Base-by-base conservation (phyloP, 495 filamentous ascomycete species). In the Penicillium pulvis region DNA sequence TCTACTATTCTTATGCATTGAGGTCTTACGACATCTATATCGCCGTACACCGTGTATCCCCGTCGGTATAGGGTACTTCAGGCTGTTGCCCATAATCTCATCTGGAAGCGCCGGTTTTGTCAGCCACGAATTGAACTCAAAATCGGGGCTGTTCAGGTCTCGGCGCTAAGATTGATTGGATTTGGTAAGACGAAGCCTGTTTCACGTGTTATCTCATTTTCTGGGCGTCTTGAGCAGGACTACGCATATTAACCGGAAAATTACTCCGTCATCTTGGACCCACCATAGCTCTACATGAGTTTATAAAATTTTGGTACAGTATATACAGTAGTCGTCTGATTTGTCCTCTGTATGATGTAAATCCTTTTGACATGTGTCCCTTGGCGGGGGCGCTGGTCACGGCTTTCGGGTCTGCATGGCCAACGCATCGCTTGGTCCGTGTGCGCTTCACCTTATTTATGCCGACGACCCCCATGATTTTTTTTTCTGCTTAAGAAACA, bases 391-490 rank as follows among this genome's bases (percentile, higher is more conserved):
- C 43, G 50, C 45, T 54, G 54, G 19, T 50, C 36, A 47, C 20
- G 20, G 20, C 56, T 63, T 52, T 52, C 28, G 50, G 51, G 51
- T 55, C 61, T 65, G 63, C 63, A 65, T 14, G 48, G 59, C 52
- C 63, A 65, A 57, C 63, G 63, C 63, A 65, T 65, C 63, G 57
- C 9, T 65, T 62, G 63, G 63, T 65, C 63, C 63, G 63, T 65
- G 63, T 65, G 51, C 53, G 39, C 31, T 57, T 17, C 48, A 42
- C 36, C 16, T 56, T 43, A 39, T 49, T 56, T 56, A 56, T 24
- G 45, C 19, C 19, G 26, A 12, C 17, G 43, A 36, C 41, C 54
- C 54, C 43, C 33, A 44, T 6, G 8, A 16, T 49, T 24, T 36
- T 19, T 16, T 36, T 41, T 24, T 52, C 26, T 28, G 14, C 44